A percentile compares a stretch with the other conserved stretches of the same genome.
Conservation (phyloP, 352 stramenopile species). For the Globisporangium recalcitrans region DNA sequence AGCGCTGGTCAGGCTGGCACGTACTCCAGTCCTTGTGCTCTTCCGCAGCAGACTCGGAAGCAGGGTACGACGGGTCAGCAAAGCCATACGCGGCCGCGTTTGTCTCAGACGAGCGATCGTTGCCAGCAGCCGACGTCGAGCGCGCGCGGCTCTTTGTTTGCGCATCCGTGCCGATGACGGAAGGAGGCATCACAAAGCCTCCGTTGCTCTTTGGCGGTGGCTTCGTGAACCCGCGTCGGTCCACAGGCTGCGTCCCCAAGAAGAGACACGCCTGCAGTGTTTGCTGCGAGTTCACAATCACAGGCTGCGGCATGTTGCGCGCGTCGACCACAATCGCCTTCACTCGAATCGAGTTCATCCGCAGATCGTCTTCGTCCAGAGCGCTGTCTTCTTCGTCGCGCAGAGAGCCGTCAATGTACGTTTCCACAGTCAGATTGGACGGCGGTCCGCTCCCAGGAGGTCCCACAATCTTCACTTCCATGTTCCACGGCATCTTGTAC, state of each 20-base stretch:
- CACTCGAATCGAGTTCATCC: constrained; percentile 84
- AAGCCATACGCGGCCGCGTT: constrained; percentile 40
- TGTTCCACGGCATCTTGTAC: constrained; percentile 89
- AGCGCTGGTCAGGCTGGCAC: constrained; percentile 78
- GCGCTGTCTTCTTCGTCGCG: constrained; percentile 62
- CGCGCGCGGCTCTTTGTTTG: constrained; percentile 62
- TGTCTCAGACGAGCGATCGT: constrained; percentile 70
- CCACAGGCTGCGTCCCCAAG: constrained; percentile 78
- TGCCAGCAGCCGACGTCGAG: constrained; percentile 45
- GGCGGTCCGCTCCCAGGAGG: constrained; percentile 77
- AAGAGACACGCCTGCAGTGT: constrained; percentile 85
- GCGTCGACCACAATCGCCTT: constrained; percentile 87
- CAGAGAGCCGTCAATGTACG: constrained; percentile 82
- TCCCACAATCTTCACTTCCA: constrained; percentile 88
- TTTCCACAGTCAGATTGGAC: constrained; percentile 85
- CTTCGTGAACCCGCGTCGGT: constrained; percentile 82
- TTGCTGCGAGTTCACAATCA: constrained; percentile 84
- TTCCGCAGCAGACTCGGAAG: constrained; percentile 57
- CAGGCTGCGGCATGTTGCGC: constrained; percentile 80
- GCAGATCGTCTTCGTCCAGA: constrained; percentile 70
- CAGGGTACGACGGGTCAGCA: constrained; percentile 55
- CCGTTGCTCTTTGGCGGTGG: constrained; percentile 83
- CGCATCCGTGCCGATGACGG: constrained; percentile 42
- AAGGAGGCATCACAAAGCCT: constrained; percentile 65
- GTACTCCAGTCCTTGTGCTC: constrained; percentile 89